phyloP scores from a whole-genome alignment of 495 filamentous ascomycete genomes.

The Lentithecium fluviatile region DNA sequence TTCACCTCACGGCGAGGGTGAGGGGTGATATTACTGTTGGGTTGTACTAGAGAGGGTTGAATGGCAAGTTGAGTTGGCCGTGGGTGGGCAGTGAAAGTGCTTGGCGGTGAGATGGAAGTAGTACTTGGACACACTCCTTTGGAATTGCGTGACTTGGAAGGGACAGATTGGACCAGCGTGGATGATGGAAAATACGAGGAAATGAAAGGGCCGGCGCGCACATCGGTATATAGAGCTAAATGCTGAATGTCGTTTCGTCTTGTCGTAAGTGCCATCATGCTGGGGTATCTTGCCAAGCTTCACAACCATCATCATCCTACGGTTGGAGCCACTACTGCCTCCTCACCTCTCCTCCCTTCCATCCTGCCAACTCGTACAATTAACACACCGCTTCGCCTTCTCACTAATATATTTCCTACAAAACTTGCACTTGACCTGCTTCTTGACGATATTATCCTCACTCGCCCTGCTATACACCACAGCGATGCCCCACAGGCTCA shows the following conservation, averaged over 20 bases:
- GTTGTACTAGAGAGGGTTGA: constrained; percentile 11
- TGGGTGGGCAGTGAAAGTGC: too few species aligned
- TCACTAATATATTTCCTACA: constrained; percentile 66
- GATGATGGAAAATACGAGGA: too few species aligned
- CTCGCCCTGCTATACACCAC: constrained; percentile 61
- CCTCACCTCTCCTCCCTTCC: constrained; percentile 60
- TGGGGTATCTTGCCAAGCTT: background rate
- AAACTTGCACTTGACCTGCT: constrained; percentile 66
- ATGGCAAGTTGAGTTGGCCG: too few species aligned
- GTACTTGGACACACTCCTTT: background rate
- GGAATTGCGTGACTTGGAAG: background rate
- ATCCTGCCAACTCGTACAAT: constrained; percentile 77
- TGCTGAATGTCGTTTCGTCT: too few species aligned
- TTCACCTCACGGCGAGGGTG: constrained; percentile 24
- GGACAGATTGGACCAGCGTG: too few species aligned
- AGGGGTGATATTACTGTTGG: constrained; percentile 27
- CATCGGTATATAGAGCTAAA: too few species aligned
- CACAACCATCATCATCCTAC: background rate
- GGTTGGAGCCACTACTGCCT: background rate
- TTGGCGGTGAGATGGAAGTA: too few species aligned
- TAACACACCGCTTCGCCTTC: constrained; percentile 65
- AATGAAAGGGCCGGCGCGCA: too few species aligned
- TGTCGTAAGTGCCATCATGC: too few species aligned
- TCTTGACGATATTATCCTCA: constrained; percentile 68
- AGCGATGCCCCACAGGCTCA: constrained; percentile 66